Evolutionary conservation across 148 eudicot species (phyloP).

Genomic region (Tetragonia tetragonoides): DNA sequence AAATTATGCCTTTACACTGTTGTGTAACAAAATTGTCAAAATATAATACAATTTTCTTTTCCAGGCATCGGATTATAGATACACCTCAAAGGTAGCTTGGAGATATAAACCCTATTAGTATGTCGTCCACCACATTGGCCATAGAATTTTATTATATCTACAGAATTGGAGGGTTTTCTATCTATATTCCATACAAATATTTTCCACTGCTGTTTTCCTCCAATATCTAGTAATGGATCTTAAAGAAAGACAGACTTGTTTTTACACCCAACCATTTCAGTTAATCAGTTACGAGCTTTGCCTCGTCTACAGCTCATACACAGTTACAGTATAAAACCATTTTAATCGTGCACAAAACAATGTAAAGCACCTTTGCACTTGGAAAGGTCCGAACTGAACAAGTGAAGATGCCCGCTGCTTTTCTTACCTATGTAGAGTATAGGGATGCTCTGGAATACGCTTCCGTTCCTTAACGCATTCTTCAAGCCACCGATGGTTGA

Average conservation of each 20-base stretch:
- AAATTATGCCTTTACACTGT: background rate
- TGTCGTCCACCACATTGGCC: background rate
- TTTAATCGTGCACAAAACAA: background rate
- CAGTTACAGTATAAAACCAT: background rate
- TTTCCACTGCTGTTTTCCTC: too few relatives aligned
- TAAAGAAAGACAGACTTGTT: too few relatives aligned
- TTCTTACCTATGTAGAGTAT: constrained; percentile 56
- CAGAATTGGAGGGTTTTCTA: background rate
- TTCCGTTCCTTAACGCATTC: constrained; percentile 67
- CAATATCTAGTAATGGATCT: too few relatives aligned
- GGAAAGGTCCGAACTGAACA: background rate
- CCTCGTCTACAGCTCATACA: too few relatives aligned
- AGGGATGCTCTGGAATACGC: constrained; percentile 61
- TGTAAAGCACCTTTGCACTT: background rate
- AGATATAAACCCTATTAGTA: background rate
- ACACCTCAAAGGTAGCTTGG: background rate
- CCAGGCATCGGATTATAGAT: background rate
- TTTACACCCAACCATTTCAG: too few relatives aligned
- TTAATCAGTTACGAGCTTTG: too few relatives aligned
- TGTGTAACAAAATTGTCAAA: too few relatives aligned
- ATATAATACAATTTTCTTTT: too few relatives aligned
- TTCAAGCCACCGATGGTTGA: constrained; percentile 90
- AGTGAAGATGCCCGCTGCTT: background rate
- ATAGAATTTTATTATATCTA: background rate
- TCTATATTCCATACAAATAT: too few relatives aligned